These are phyloP conservation scores for Cymbopogon flexuosus DNA, from an alignment of 202 grass and related monocot genomes.

Conservation along the genomic window DNA sequence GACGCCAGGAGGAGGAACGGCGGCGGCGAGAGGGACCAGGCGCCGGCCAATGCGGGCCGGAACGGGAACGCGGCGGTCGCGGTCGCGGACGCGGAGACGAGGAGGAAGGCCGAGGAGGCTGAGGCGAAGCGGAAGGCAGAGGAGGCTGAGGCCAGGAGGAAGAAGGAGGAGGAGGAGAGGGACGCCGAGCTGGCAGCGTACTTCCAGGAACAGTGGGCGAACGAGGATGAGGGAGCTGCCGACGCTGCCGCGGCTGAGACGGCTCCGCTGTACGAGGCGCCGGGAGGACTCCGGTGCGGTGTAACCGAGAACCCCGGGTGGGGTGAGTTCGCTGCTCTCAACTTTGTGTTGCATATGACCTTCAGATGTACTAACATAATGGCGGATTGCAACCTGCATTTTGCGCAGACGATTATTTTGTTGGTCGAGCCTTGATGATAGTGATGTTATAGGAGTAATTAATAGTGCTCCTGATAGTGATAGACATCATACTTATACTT, in stretches of 20 bases:
- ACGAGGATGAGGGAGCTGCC: slow-evolving; percentile 43
- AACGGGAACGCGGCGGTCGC: slow-evolving; percentile 20
- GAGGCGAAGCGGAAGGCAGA: slow-evolving; percentile 47
- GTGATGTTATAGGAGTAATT: slow-evolving; percentile 10
- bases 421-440: not conserved
- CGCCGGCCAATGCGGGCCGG: slow-evolving; percentile 3
- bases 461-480: slow-evolving; percentile 23
- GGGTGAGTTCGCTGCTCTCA: slow-evolving; percentile 50
- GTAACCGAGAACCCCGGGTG: slow-evolving; percentile 75
- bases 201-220: slow-evolving; percentile 58
- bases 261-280: slow-evolving; percentile 28
- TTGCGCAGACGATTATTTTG: not conserved
- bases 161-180: slow-evolving; percentile 52
- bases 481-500: not conserved
- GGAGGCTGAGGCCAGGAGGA: slow-evolving; percentile 36
- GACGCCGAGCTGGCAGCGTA: slow-evolving; percentile 62
- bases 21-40: slow-evolving; percentile 26
- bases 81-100: slow-evolving; percentile 27
- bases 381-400: not conserved
- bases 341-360: not conserved
- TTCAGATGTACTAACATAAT: not conserved
- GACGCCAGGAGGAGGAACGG: slow-evolving; percentile 28
- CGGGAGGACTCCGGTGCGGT: slow-evolving; percentile 52
- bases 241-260: slow-evolving; percentile 25
- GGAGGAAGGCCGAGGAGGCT: slow-evolving; percentile 32